Percentiles rank a stretch among this genome's conserved stretches.
phyloP scores from a whole-genome alignment of 345 rosid species.

The Jatropha curcas region DNA sequence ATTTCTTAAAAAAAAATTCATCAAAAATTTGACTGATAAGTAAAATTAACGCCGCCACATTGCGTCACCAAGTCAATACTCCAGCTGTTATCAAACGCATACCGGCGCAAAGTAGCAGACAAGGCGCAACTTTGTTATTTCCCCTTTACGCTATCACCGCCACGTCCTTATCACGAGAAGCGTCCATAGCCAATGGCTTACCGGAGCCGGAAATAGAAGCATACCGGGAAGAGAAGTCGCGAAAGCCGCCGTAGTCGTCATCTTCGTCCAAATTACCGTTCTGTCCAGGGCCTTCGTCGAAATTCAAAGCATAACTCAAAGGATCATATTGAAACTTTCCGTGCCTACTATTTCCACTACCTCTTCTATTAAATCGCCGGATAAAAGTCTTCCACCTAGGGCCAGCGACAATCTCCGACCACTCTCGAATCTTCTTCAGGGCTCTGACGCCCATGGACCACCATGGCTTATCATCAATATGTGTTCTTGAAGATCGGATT shows the following conservation, averaged over 20 bases:
- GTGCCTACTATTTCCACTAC: slow-evolving; percentile 21
- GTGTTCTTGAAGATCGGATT: slow-evolving; percentile 27
- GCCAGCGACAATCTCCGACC: slow-evolving; percentile 97
- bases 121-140: slow-evolving; percentile 5
- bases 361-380: slow-evolving; percentile 68
- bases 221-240: slow-evolving; percentile 24
- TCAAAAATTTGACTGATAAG: neutral
- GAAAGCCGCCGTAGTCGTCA: slow-evolving; percentile 15
- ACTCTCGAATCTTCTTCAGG: slow-evolving; percentile 63
- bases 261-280: neutral
- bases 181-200: neutral
- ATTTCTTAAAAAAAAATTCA: neutral
- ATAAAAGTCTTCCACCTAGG: slow-evolving; percentile 97
- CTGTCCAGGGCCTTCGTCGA: slow-evolving; percentile 57
- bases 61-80: slow-evolving; percentile 15
- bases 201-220: slow-evolving; percentile 19
- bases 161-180: slow-evolving; percentile 3
- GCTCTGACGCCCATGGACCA: slow-evolving; percentile 56
- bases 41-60: slow-evolving; percentile 1
- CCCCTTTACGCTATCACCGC: slow-evolving; percentile 13
- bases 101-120: slow-evolving; percentile 1
- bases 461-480: slow-evolving; percentile 36
- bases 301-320: slow-evolving; percentile 77
- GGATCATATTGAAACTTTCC: slow-evolving; percentile 85
- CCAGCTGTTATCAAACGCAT: slow-evolving; percentile 3